Base-by-base conservation (phyloP, 768 basidiomycete genomes). In the Coprinopsis cinerea region DNA sequence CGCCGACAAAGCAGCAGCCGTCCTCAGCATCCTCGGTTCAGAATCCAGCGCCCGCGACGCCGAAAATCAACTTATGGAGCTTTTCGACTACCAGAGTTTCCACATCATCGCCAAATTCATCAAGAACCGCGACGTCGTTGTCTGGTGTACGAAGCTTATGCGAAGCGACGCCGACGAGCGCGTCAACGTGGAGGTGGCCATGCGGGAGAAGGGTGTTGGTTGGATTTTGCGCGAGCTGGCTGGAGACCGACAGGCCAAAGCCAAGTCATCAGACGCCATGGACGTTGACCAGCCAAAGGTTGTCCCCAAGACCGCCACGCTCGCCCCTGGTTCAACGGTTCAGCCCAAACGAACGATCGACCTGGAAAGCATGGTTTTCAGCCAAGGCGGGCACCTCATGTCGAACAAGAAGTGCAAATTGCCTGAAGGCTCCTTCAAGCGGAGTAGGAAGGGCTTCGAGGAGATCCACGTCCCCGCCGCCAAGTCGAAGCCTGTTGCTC, bases 321-420 rank as follows among this genome's bases (percentile, higher is more conserved):
- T 95, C 24, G 84, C 85, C 0, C 90, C 94, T 3, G 93, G 92
- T 1, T 89, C 91, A 1, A 83, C 81, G 0, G 79, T 92, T 1
- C 88, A 92, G 56, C 94, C 93, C 3, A 90, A 92, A 57, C 75
- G 74, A 32, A 84, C 79, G 0, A 77, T 99, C 28, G 96, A 98
- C 63, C 74, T 99, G 46, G 93, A 96, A 59, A 79, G 81, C 52
- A 88, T 98, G 85, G 85, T 90, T n/a, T 99, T 99, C 69, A 82
- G 83, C 40, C 93, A 97, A 59, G 96, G 94, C 20, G 93, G 91
- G 0, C 94, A 97, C 53, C 71, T 97, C 53, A 99, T 98, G 95
- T 91, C 91, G 14, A 97, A 98, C 73, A 97, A 97, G 69, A 97
- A 97, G 70, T 90, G 88, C 70, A 96, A 94, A 64, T 82, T 98